These are phyloP conservation scores for Triticum timopheevii DNA, from an alignment of 176 grass and related monocot genomes.

Conservation along the genomic window DNA sequence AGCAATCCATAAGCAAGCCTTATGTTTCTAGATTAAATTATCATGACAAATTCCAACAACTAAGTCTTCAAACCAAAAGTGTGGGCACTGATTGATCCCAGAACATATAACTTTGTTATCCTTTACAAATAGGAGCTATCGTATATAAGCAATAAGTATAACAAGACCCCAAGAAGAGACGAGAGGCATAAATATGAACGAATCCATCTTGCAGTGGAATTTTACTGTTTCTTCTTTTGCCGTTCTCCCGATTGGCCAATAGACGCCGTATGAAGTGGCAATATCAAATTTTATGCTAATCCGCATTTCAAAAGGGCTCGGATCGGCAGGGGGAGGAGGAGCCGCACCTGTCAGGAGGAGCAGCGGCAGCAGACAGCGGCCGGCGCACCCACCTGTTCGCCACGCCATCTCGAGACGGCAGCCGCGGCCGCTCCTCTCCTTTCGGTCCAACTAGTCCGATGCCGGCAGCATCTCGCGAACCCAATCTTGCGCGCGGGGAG, in stretches of 20 bases:
- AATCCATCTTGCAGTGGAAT: neutral
- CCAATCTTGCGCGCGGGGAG: neutral
- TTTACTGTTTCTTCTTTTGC: neutral
- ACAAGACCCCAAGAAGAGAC: neutral
- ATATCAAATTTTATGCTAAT: neutral
- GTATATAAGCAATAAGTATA: neutral
- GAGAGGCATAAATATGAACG: neutral
- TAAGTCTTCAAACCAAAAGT: neutral
- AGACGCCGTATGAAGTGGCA: slow-evolving; percentile 6
- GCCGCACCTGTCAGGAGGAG: slow-evolving; percentile 53
- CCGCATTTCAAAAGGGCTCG: neutral
- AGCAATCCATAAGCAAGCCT: slow-evolving; percentile 19
- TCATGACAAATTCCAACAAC: neutral
- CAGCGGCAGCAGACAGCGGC: slow-evolving; percentile 51
- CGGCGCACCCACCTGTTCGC: slow-evolving; percentile 40
- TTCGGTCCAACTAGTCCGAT: slow-evolving; percentile 28
- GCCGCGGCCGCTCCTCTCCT: neutral
- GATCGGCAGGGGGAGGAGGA: neutral
- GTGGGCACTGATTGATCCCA: neutral
- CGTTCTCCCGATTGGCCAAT: neutral
- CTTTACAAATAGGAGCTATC: neutral
- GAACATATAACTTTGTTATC: neutral
- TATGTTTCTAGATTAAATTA: neutral
- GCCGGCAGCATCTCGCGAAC: slow-evolving; percentile 8
- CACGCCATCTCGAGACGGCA: slow-evolving; percentile 44